Conservation (phyloP, 208 protist species). For the Plasmodiophora brassicae region DNA sequence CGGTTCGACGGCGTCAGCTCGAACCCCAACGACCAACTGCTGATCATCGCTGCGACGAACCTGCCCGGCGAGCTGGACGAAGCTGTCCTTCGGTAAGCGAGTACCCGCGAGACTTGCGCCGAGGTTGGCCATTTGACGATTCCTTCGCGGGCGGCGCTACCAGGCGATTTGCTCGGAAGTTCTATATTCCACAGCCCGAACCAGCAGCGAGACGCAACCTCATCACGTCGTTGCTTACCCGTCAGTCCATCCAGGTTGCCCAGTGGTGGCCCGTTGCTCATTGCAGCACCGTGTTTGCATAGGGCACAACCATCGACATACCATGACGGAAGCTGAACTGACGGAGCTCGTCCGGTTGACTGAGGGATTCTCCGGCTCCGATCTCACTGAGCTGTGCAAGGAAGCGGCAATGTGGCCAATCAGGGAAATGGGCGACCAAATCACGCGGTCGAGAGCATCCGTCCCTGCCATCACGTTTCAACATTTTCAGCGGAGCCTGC, state of each 20-base stretch:
- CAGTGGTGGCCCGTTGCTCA: no score
- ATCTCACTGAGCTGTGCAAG: conserved; percentile 65
- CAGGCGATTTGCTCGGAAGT: not conserved
- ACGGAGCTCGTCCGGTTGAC: conserved; percentile 37
- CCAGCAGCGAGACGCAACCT: not conserved
- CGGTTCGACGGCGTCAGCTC: not conserved
- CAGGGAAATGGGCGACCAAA: conserved; percentile 46
- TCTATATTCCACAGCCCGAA: not conserved
- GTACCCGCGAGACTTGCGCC: not conserved
- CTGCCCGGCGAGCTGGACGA: not conserved
- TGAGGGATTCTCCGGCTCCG: conserved; percentile 65
- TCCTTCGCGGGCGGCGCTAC: not conserved
- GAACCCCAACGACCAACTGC: not conserved
- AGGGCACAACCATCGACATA: not conserved
- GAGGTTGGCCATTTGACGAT: not conserved
- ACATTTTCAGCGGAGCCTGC: no score
- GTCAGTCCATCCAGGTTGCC: not conserved
- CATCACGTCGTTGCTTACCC: not conserved
- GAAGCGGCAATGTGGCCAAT: conserved; percentile 74
- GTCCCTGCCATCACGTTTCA: no score
- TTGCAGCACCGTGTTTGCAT: no score
- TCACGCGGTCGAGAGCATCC: no score
- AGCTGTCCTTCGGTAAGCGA: not conserved
- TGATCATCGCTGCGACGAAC: not conserved
- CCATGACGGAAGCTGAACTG: conserved; percentile 16